Evolutionary conservation across 1,284 basidiomycete genomes (phyloP).

Genomic region (Puccinia triticina): DNA sequence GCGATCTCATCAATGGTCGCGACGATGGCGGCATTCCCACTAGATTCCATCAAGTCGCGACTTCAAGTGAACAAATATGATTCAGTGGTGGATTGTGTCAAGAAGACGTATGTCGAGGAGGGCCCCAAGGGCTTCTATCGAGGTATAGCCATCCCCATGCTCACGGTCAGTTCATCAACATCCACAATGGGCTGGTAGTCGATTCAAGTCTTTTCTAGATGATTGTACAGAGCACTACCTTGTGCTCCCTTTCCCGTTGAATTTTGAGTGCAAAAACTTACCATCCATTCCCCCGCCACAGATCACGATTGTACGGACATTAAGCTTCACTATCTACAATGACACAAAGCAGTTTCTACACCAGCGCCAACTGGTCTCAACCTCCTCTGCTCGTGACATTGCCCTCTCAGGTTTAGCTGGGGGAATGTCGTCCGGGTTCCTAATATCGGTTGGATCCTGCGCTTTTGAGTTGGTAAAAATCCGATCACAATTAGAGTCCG

Average conservation of each 20-base stretch:
- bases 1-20: slow-evolving; percentile 48
- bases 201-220: not conserved
- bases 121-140: slow-evolving; percentile 50
- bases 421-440: slow-evolving; percentile 37
- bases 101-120: slow-evolving; percentile 50
- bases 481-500: slow-evolving; percentile 48
- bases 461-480: slow-evolving; percentile 51
- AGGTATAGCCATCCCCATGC: slow-evolving; percentile 51
- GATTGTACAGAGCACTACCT: not conserved
- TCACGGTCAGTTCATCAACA: slow-evolving; percentile 35
- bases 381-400: slow-evolving; percentile 26
- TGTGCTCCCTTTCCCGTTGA: not conserved
- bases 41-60: slow-evolving; percentile 51
- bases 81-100: slow-evolving; percentile 45
- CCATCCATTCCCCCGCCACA: not conserved
- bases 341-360: slow-evolving; percentile 28
- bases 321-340: slow-evolving; percentile 50
- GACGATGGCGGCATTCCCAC: slow-evolving; percentile 46
- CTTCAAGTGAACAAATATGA: slow-evolving; percentile 48
- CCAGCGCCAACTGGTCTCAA: slow-evolving; percentile 26
- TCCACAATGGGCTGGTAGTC: not conserved
- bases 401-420: slow-evolving; percentile 48
- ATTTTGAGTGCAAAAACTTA: slow-evolving; percentile 7
- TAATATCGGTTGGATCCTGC: slow-evolving; percentile 50
- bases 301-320: slow-evolving; percentile 49